Conservation (phyloP, 257 asterid species). For the Solanum tarapatanum region DNA sequence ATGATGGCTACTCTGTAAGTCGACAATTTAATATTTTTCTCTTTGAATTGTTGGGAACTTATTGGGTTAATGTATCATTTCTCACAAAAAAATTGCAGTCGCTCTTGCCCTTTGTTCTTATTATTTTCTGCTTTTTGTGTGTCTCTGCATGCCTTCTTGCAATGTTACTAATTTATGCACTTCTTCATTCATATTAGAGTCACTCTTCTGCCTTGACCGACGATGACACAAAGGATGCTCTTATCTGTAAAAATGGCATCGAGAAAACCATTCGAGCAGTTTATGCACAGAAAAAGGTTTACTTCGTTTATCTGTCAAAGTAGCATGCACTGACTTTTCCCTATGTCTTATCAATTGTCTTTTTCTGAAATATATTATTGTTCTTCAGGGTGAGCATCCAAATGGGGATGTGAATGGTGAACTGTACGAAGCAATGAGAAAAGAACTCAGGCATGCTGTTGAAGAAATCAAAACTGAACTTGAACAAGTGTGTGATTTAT, state of each 20-base stretch:
- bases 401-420: slow-evolving; percentile 39
- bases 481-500: slow-evolving; percentile 45
- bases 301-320: not conserved
- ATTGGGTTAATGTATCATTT: not conserved
- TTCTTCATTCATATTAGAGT: slow-evolving; percentile 35
- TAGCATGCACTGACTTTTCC: not conserved
- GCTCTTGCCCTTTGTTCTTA: not conserved
- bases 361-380: not conserved
- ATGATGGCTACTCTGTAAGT: slow-evolving; percentile 82
- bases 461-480: slow-evolving; percentile 69
- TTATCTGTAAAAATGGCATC: slow-evolving; percentile 33
- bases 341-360: not conserved
- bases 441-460: slow-evolving; percentile 80
- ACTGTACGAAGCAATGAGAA: slow-evolving; percentile 61
- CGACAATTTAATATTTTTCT: not conserved
- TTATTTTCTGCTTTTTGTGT: not conserved
- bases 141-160: not conserved
- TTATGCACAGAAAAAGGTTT: slow-evolving; percentile 59
- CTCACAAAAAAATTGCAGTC: not conserved
- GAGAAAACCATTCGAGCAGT: slow-evolving; percentile 68
- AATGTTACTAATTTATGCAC: slow-evolving; percentile 6
- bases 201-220: slow-evolving; percentile 73
- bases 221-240: slow-evolving; percentile 55
- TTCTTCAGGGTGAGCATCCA: slow-evolving; percentile 49
- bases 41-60: not conserved